These are phyloP conservation scores for Polyporus tsugae DNA, from an alignment of 1,284 basidiomycete species.

Conservation along the genomic window DNA sequence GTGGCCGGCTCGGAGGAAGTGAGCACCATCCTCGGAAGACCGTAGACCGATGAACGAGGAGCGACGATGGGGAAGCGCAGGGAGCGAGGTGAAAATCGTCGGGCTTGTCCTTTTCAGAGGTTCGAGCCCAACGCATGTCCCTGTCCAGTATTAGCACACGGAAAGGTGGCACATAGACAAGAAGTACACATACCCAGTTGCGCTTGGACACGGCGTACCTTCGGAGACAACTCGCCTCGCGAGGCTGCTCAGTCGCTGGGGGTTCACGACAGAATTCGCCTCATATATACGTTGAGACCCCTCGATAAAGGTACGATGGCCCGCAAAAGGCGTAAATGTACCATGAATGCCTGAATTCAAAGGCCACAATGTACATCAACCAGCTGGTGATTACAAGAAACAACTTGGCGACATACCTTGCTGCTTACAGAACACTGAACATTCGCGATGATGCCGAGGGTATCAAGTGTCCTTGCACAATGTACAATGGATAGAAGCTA, in stretches of 20 bases:
- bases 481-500: neutral
- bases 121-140: neutral
- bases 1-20: neutral
- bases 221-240: neutral
- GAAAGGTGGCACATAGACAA: neutral
- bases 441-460: no score
- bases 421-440: no score
- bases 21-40: neutral
- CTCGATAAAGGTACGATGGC: no score
- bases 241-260: neutral
- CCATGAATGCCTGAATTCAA: neutral
- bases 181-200: neutral
- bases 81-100: neutral
- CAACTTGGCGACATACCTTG: neutral
- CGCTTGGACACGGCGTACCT: neutral
- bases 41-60: neutral
- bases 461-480: no score
- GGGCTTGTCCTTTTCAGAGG: neutral
- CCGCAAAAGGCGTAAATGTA: neutral
- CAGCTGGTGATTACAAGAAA: neutral
- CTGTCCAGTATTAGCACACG: neutral
- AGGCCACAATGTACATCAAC: neutral
- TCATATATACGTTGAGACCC: neutral
- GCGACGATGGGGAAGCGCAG: neutral
- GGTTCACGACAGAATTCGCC: neutral